Evolutionary conservation across 495 filamentous ascomycete species (phyloP), one percentile per base, ranked within the genome.

Genomic region (Penicillium malachiteum): DNA sequence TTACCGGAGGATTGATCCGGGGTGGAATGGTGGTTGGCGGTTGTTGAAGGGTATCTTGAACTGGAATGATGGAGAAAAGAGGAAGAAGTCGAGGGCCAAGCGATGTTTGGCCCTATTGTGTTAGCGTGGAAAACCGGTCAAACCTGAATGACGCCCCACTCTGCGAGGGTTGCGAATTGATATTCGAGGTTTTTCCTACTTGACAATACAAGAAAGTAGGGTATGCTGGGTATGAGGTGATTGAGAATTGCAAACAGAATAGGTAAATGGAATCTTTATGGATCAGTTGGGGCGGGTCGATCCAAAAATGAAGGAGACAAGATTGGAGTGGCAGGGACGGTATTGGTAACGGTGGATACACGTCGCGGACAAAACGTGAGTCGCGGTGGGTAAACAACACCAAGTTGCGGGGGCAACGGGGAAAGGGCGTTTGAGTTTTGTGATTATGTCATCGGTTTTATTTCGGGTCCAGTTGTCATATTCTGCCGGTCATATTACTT

Each of bases 91-190:
- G 65, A 74, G 69, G 69, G 68, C 63, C 71, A 71, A 71, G 66
- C 60, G 69, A 73, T 77, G 72, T 77, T 77, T 77, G 75, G 75
- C 73, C 73, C 72, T 73, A 76, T 55, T 70, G 63, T 70, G 54
- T 38, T 78, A 78, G 75, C 75, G 75, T 71, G 72, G 67, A 75
- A 74, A 69, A 62, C 60, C 54, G 59, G 66, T 64, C 63, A 63
- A 64, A 63, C 60, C 63, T 68, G 67, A 65, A 58, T 64, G 67
- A 62, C 62, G 71, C 73, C 72, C 73, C 75, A 76, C 75, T 68
- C 66, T 56, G 55, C 49, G 54, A 66, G 69, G 63, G 72, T 71
- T 71, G 72, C 64, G 66, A 55, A 30, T 51, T 48, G 56, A 59
- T 62, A 56, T 55, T 52, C 32, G 13, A 33, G 16, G 30, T 10